Base-by-base conservation (phyloP, 148 eudicot species). In the Dysphania ambrosioides region DNA sequence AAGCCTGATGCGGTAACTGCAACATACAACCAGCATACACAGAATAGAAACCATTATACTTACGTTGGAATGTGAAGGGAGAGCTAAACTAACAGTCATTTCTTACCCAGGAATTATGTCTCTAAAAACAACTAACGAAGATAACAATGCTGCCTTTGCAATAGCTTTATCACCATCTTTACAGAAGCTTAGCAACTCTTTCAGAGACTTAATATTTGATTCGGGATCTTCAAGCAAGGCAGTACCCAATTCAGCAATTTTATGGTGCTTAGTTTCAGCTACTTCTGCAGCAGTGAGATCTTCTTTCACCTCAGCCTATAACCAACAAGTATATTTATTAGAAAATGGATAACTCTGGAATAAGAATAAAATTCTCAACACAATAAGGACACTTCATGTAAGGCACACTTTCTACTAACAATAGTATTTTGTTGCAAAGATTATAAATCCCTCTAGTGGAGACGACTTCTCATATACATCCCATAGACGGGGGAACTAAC, bases 31-130 rank as follows among this genome's bases (percentile, higher is more conserved):
- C 47, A 74, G 44, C 27, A 32, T 15, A 58, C 47, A 75, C 60
- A 72, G 27, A 42, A 69, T 64, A 5, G 26, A 49, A 69, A 62
- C 59, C 8, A 61, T 67, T 38, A 74, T 32, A 40, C 21, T 71
- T 21, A 26, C 36, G 31, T 41, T 24, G 18, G n/a, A 63, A 79
- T 44, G 79, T 12, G 24, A 73, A 73, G 24, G 26, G 53, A 71
- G 1, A 75, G 57, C 32, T 49, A 7, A 59, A 68, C 24, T 18
- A 41, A 4, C 68, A 57, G 58, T 8, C 23, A 44, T 62, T 41
- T 62, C 78, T 31, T 88, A 94, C 98, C 98, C 96, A 66, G 98
- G 98, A 72, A 95, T 90, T 29, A 95, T 90, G 81, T 95, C 97
- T 78, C 85, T 90, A 78, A 95, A 95, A 71, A 92, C 92, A 76